Conservation (phyloP, 371 early-diverging fungal genomes). For the Rhizopus delemar region DNA sequence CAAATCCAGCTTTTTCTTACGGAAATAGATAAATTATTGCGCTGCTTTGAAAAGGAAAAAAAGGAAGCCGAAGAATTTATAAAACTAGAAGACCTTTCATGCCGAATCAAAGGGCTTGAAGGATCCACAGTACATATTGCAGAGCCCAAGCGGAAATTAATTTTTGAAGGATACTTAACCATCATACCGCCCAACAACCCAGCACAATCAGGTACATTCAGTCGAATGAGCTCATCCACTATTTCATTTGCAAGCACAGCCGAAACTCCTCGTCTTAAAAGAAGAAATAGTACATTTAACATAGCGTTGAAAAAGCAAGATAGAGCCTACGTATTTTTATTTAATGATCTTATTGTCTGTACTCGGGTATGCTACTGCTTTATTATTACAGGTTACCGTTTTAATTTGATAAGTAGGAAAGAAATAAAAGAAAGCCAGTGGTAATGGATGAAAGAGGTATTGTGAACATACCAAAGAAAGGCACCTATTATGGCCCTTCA, state of each 20-base stretch:
- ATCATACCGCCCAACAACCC: constrained; percentile 23
- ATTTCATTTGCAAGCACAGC: constrained; percentile 9
- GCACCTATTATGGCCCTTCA: constrained; percentile 22
- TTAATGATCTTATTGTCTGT: constrained; percentile 43
- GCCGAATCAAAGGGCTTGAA: constrained; percentile 35
- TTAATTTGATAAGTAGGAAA: constrained; percentile 9
- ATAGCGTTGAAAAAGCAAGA: constrained; percentile 16
- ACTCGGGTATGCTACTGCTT: constrained; percentile 28
- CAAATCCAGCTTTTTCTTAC: constrained; percentile 19
- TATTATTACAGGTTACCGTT: background rate
- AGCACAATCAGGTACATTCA: background rate
- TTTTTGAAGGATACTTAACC: constrained; percentile 38
- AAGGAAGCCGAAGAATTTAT: constrained; percentile 31
- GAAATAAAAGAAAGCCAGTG: constrained; percentile 50
- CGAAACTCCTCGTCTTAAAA: constrained; percentile 13
- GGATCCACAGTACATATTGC: constrained; percentile 24
- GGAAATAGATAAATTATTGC: constrained; percentile 31
- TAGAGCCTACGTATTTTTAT: constrained; percentile 41
- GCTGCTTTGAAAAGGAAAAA: constrained; percentile 36
- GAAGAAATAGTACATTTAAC: constrained; percentile 29
- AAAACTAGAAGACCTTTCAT: constrained; percentile 34
- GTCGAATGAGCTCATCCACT: constrained; percentile 1
- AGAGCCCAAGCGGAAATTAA: constrained; percentile 27
- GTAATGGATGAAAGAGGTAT: constrained; percentile 31
- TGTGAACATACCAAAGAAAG: constrained; percentile 10